Percentiles rank a stretch among this genome's conserved stretches.
Conservation (phyloP, 306 rosid genomes). For the Comarum palustre region DNA sequence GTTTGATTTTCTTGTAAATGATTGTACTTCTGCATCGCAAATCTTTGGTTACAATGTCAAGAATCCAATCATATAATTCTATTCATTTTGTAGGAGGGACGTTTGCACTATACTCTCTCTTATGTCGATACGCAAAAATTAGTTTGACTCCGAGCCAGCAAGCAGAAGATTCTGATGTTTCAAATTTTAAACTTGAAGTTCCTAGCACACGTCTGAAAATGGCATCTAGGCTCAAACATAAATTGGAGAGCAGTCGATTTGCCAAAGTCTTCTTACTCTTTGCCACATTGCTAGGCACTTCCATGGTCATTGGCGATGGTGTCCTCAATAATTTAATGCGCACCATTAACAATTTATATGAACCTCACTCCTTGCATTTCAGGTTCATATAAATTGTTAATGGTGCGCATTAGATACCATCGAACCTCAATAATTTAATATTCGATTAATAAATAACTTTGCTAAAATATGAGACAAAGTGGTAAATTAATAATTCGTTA, state of each 20-base stretch:
- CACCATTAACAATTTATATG: too few relatives aligned
- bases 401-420: too few relatives aligned
- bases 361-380: too few relatives aligned
- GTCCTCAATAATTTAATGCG: too few relatives aligned
- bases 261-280: slow-evolving; percentile 28
- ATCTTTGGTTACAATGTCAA: neutral
- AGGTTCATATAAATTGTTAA: too few relatives aligned
- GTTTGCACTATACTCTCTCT: slow-evolving; percentile 31
- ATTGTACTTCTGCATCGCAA: too few relatives aligned
- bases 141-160: slow-evolving; percentile 34
- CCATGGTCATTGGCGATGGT: slow-evolving; percentile 52
- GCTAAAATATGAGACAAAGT: too few relatives aligned
- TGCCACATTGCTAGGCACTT: slow-evolving; percentile 39
- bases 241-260: slow-evolving; percentile 25
- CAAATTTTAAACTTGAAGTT: slow-evolving; percentile 27
- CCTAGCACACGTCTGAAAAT: neutral
- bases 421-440: too few relatives aligned
- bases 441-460: too few relatives aligned
- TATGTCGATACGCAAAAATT: slow-evolving; percentile 36
- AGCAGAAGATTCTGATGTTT: slow-evolving; percentile 31
- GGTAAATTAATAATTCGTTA: too few relatives aligned
- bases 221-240: slow-evolving; percentile 28
- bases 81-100: slow-evolving; percentile 26
- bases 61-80: neutral
- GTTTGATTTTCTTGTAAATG: too few relatives aligned